Evolutionary conservation across 768 basidiomycete species (phyloP).

Genomic region (Agrocybe chaxingu): DNA sequence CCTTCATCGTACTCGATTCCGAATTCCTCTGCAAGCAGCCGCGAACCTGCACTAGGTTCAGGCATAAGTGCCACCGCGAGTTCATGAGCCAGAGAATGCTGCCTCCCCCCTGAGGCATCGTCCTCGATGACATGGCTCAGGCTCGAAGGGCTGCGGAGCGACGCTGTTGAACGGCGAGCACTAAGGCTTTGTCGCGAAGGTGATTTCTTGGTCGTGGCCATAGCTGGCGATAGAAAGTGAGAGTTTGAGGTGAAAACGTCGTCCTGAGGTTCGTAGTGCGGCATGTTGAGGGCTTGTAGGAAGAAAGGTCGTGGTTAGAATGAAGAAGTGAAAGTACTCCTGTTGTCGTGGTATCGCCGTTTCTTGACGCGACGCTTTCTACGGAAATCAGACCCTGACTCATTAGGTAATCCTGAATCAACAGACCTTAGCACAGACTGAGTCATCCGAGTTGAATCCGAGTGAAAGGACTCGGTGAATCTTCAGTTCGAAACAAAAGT

Average conservation of each 20-base stretch:
- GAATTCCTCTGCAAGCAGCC: conserved; percentile 81
- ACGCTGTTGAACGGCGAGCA: conserved; percentile 47
- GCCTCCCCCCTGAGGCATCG: conserved; percentile 32
- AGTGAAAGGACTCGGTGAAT: not conserved
- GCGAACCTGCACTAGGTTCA: conserved; percentile 76
- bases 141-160: conserved; percentile 43
- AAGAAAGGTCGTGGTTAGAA: conserved; percentile 5
- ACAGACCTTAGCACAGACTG: not conserved
- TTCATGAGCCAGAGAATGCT: conserved; percentile 82
- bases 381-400: conserved; percentile 1
- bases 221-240: conserved; percentile 28
- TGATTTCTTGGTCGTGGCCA: conserved; percentile 29
- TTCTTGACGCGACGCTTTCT: conserved; percentile 3
- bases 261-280: conserved; percentile 28
- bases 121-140: conserved; percentile 35
- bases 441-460: not conserved
- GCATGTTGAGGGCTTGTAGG: conserved; percentile 21
- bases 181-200: conserved; percentile 30
- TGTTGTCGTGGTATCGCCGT: conserved; percentile 14
- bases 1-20: conserved; percentile 89
- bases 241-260: conserved; percentile 26
- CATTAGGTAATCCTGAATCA: conserved; percentile 13
- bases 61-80: conserved; percentile 86
- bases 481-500: too few relatives aligned
- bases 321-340: not conserved